Evolutionary conservation across 2,329 filamentous ascomycete species (phyloP).

Genomic region (Sporothrix pallida): DNA sequence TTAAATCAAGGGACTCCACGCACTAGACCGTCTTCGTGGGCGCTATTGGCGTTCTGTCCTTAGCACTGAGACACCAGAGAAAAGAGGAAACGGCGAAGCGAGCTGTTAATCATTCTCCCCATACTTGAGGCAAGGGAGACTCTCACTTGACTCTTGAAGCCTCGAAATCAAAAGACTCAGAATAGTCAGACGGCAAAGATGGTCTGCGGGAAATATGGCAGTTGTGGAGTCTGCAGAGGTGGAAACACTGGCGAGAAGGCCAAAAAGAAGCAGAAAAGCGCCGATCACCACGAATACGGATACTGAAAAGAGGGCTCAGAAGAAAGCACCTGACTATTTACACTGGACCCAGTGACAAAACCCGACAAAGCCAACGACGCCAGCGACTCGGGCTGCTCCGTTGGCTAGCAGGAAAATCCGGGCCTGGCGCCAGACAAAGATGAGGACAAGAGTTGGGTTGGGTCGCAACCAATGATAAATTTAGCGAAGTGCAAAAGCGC

Average conservation of each 20-base stretch:
- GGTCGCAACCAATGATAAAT: conserved; percentile 16
- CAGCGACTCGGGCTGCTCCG: conserved; percentile 7
- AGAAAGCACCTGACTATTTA: background rate
- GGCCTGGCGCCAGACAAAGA: conserved; percentile 12
- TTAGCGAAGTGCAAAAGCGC: conserved; percentile 1
- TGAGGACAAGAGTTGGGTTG: background rate
- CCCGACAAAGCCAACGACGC: no score
- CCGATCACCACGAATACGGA: background rate
- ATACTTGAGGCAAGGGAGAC: background rate
- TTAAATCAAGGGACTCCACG: background rate
- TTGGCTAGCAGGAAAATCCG: conserved; percentile 23
- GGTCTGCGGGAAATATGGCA: background rate
- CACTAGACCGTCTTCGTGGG: background rate
- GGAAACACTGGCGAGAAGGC: background rate
- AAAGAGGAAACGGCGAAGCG: background rate
- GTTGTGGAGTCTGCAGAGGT: conserved; percentile 1
- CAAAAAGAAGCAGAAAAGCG: background rate
- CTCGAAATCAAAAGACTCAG: background rate
- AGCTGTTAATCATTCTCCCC: background rate
- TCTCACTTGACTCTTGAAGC: no score
- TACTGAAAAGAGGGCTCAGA: background rate
- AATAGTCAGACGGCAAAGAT: background rate
- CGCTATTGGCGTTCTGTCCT: conserved; percentile 14
- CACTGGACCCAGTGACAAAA: background rate
- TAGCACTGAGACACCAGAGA: conserved; percentile 14